phyloP scores from a whole-genome alignment of 352 stramenopile genomes.

The Globisporangium middletonii region DNA sequence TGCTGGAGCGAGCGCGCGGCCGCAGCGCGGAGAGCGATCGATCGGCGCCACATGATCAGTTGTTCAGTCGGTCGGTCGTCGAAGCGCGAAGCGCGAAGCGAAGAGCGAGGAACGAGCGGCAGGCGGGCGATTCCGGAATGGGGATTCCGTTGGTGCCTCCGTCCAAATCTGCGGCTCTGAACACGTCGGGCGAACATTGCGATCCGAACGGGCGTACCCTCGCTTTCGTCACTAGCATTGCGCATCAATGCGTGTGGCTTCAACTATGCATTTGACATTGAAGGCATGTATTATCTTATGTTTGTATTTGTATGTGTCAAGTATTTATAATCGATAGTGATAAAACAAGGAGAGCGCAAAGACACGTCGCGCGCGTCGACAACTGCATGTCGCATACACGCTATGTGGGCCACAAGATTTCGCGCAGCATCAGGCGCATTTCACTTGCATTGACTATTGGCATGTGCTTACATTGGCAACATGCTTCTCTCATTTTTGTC shows the following conservation, averaged over 20 bases:
- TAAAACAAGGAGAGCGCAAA: not conserved
- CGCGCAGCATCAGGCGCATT: too few species aligned
- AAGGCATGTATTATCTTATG: not conserved
- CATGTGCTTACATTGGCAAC: too few species aligned
- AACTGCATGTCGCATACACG: not conserved
- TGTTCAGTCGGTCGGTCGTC: not conserved
- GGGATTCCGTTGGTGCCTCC: constrained; percentile 5
- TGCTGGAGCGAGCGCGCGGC: constrained; percentile 5
- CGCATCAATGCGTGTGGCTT: not conserved
- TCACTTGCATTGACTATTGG: too few species aligned
- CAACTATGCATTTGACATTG: not conserved
- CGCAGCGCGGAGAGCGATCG: constrained; percentile 7
- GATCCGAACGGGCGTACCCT: not conserved
- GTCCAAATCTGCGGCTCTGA: not conserved
- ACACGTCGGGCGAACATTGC: not conserved
- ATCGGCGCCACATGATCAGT: constrained; percentile 7
- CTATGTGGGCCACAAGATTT: not conserved
- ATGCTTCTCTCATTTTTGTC: too few species aligned
- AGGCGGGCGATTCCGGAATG: constrained; percentile 1
- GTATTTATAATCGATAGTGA: not conserved
- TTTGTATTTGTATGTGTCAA: not conserved
- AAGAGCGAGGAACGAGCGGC: not conserved
- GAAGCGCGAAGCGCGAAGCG: not conserved
- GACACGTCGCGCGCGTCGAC: too few species aligned
- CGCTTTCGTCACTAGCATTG: not conserved